These are phyloP conservation scores for Saccharomyces mikatae DNA, from an alignment of 805 yeast genomes.

Conservation along the genomic window DNA sequence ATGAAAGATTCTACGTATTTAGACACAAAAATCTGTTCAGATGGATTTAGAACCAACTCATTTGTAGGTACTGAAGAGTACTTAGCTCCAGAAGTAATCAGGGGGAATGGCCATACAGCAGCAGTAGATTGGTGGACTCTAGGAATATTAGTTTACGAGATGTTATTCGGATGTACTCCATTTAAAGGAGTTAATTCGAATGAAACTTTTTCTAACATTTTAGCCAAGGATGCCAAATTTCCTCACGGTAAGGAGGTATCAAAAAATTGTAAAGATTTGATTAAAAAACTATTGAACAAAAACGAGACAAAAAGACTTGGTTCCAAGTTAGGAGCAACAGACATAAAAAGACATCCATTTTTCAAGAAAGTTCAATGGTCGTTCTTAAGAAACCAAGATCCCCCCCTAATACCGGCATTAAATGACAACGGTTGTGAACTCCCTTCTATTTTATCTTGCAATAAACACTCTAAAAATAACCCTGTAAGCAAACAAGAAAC, in stretches of 20 bases:
- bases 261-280: slow-evolving; percentile 67
- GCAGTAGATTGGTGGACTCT: slow-evolving; percentile 99
- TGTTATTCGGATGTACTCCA: slow-evolving; percentile 94
- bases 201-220: slow-evolving; percentile 78
- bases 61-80: slow-evolving; percentile 99
- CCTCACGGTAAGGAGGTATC: slow-evolving; percentile 62
- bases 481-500: slow-evolving; percentile 22
- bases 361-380: slow-evolving; percentile 96
- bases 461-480: slow-evolving; percentile 16
- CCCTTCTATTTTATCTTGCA: slow-evolving; percentile 28
- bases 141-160: slow-evolving; percentile 87
- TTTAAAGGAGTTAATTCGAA: slow-evolving; percentile 88
- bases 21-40: slow-evolving; percentile 91
- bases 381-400: slow-evolving; percentile 78
- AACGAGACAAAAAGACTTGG: slow-evolving; percentile 88
- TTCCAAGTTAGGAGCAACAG: slow-evolving; percentile 90
- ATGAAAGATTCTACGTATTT: slow-evolving; percentile 31
- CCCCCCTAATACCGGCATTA: slow-evolving; percentile 90
- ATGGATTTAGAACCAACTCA: slow-evolving; percentile 93
- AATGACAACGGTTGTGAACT: slow-evolving; percentile 47
- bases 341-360: slow-evolving; percentile 82
- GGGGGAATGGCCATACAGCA: slow-evolving; percentile 94
- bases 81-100: slow-evolving; percentile 95
- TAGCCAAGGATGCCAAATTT: slow-evolving; percentile 77
- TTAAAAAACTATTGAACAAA: slow-evolving; percentile 74